phyloP scores from a whole-genome alignment of 2,329 filamentous ascomycete genomes.

The Bipolaris victoriae region DNA sequence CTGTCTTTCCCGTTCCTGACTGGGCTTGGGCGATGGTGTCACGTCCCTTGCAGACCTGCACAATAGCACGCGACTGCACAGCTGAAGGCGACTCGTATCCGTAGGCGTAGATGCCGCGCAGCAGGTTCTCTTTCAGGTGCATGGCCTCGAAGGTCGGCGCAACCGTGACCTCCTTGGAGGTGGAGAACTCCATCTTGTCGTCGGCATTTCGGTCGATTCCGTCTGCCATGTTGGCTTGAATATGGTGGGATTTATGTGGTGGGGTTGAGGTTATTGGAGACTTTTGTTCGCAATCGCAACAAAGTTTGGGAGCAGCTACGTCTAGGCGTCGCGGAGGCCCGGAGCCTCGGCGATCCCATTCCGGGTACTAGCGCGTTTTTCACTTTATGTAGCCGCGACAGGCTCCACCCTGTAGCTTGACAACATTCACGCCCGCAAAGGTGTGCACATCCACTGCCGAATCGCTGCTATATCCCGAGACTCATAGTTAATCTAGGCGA shows the following conservation, averaged over 20 bases:
- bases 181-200: conserved; percentile 97
- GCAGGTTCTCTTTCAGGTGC: conserved; percentile 95
- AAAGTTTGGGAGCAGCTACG: conserved; percentile 34
- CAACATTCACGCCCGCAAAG: conserved; percentile 27
- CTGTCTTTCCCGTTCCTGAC: conserved; percentile 95
- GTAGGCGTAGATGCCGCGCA: conserved; percentile 97
- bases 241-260: not conserved
- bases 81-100: conserved; percentile 98
- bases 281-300: conserved; percentile 12
- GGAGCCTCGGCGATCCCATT: conserved; percentile 22
- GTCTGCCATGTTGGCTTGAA: conserved; percentile 76
- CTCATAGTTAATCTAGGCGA: conserved; percentile 31
- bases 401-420: conserved; percentile 19
- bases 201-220: conserved; percentile 90
- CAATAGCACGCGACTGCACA: conserved; percentile 96
- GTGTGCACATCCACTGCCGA: conserved; percentile 26
- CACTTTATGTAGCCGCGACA: conserved; percentile 23
- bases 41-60: conserved; percentile 98
- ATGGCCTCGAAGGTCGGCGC: conserved; percentile 77
- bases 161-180: conserved; percentile 96
- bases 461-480: conserved; percentile 17
- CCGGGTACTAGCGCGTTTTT: conserved; percentile 22
- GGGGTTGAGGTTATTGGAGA: conserved; percentile 9
- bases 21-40: conserved; percentile 98
- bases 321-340: conserved; percentile 23